Evolutionary conservation across 2,329 filamentous ascomycete species (phyloP).

Genomic region (Capronia americana): DNA sequence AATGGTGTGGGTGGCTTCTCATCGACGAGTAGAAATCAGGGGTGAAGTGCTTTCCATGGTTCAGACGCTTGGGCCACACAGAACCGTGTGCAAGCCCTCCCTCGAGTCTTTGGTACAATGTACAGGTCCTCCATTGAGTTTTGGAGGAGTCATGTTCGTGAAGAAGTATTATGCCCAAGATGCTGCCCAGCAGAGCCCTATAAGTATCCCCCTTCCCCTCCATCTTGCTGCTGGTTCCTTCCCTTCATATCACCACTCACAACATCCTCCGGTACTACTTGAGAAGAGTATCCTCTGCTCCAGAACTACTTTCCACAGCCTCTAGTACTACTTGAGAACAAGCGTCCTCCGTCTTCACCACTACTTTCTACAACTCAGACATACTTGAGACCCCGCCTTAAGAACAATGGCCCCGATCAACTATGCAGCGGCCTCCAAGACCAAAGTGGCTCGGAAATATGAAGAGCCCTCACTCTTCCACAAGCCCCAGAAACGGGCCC

Average conservation of each 20-base stretch:
- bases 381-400: not conserved
- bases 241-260: constrained; percentile 1
- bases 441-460: not conserved
- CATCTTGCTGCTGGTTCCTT: constrained; percentile 3
- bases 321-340: not conserved
- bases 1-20: not conserved
- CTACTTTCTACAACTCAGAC: not conserved
- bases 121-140: not conserved
- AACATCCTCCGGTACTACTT: not conserved
- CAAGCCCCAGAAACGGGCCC: constrained; percentile 9
- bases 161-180: not conserved
- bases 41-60: not conserved
- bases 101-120: not conserved
- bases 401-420: constrained; percentile 1
- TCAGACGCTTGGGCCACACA: not conserved
- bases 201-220: not conserved
- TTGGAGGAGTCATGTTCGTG: not conserved
- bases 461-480: constrained; percentile 10
- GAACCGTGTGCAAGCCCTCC: not conserved
- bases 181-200: not conserved
- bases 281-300: not conserved
- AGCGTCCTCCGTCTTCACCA: not conserved
- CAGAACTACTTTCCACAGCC: not conserved
- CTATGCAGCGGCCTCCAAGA: not conserved
- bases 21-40: not conserved